Conservation (phyloP, 805 yeast genomes). For the Candida morakotiae region DNA sequence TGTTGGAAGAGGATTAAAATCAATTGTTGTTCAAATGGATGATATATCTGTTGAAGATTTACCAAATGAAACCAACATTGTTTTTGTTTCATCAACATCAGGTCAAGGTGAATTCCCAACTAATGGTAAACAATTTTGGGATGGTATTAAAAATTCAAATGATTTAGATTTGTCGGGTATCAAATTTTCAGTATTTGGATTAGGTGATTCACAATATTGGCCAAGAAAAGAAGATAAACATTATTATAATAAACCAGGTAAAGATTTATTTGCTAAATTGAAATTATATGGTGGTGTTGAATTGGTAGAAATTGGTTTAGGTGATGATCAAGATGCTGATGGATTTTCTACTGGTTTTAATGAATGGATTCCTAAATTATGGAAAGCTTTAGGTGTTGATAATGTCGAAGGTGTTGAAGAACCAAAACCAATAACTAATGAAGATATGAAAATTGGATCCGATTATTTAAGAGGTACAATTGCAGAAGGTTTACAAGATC, state of each 20-base stretch:
- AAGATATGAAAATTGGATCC: constrained; percentile 88
- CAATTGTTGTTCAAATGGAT: constrained; percentile 64
- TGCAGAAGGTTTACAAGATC: constrained; percentile 77
- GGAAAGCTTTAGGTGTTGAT: constrained; percentile 89
- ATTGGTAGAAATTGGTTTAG: constrained; percentile 74
- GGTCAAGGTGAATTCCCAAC: constrained; percentile 89
- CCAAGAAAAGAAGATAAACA: constrained; percentile 94
- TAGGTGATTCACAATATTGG: constrained; percentile 89
- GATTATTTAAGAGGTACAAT: constrained; percentile 90
- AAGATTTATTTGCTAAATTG: constrained; percentile 65
- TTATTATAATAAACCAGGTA: constrained; percentile 88
- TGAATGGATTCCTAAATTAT: constrained; percentile 77
- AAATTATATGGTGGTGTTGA: constrained; percentile 69
- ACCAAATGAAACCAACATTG: constrained; percentile 64
- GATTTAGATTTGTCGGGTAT: constrained; percentile 61
- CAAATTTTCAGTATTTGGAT: constrained; percentile 63
- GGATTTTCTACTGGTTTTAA: constrained; percentile 90
- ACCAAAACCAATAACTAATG: constrained; percentile 88
- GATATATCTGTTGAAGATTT: constrained; percentile 71
- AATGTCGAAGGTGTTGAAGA: constrained; percentile 78
- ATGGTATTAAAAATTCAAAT: constrained; percentile 54
- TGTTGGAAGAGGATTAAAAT: constrained; percentile 70
- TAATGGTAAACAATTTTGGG: constrained; percentile 78
- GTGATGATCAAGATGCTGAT: constrained; percentile 97
- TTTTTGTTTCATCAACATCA: constrained; percentile 68